These are phyloP conservation scores for Pseudozyma sp. DNA, from an alignment of 1,284 basidiomycete species.

Conservation along the genomic window DNA sequence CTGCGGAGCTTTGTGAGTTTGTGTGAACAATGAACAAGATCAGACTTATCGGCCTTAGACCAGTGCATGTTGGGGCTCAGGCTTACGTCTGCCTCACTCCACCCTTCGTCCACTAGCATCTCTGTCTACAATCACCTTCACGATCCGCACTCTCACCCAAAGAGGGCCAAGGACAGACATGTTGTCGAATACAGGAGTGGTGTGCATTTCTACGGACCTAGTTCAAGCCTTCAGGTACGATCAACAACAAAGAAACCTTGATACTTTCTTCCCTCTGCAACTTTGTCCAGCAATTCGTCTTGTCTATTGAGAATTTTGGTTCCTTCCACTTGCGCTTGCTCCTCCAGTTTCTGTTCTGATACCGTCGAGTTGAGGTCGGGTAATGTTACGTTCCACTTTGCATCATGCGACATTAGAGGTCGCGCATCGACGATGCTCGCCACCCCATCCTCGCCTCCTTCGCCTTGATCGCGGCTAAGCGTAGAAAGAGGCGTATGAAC, in stretches of 20 bases:
- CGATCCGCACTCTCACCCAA: too few species aligned
- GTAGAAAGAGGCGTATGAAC: not conserved
- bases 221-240: slow-evolving; percentile 11
- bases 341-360: not conserved
- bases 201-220: not conserved
- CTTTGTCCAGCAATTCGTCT: slow-evolving; percentile 7
- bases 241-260: slow-evolving; percentile 30
- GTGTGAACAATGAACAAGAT: not conserved
- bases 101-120: too few species aligned
- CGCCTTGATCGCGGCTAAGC: not conserved
- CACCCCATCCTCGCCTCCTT: not conserved
- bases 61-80: too few species aligned
- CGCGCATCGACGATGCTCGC: slow-evolving; percentile 12
- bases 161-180: not conserved
- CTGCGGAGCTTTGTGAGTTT: not conserved
- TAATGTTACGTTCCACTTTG: slow-evolving; percentile 1
- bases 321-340: not conserved
- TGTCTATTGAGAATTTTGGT: slow-evolving; percentile 12
- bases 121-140: too few species aligned
- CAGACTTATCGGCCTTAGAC: too few species aligned
- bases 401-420: slow-evolving; percentile 15
- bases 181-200: not conserved
- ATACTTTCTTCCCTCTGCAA: slow-evolving; percentile 9
- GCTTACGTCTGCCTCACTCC: too few species aligned
- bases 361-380: not conserved